Evolutionary conservation across 768 basidiomycete species (phyloP).

Genomic region (Glaciozyma martinii): DNA sequence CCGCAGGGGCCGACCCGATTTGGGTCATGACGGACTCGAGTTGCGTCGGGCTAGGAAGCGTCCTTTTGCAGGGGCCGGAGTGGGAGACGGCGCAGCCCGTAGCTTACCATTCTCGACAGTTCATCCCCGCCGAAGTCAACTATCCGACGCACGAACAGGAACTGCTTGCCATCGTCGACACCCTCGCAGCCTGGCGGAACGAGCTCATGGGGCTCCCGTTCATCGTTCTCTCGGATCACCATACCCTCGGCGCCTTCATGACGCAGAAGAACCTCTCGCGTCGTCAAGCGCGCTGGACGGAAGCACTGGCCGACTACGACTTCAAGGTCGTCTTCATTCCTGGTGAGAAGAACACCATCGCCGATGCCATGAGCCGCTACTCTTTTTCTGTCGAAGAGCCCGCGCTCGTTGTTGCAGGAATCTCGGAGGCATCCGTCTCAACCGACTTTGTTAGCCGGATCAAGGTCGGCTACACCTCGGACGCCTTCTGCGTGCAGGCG

Average conservation of each 20-base stretch:
- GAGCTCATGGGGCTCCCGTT: neutral
- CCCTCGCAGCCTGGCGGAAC: slow-evolving; percentile 6
- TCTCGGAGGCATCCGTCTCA: neutral
- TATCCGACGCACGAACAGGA: slow-evolving; percentile 19
- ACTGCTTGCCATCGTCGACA: slow-evolving; percentile 6
- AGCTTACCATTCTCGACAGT: slow-evolving; percentile 5
- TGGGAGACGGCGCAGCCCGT: slow-evolving; percentile 3
- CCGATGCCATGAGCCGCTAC: slow-evolving; percentile 7
- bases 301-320: slow-evolving; percentile 10
- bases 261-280: slow-evolving; percentile 9
- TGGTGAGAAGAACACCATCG: slow-evolving; percentile 1
- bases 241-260: slow-evolving; percentile 8
- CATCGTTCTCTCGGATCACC: slow-evolving; percentile 9
- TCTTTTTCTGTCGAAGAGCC: neutral
- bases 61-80: neutral
- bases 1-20: neutral
- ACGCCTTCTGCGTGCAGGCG: neutral
- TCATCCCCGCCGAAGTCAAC: slow-evolving; percentile 7
- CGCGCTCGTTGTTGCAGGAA: neutral
- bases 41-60: neutral
- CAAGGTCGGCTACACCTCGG: neutral
- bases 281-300: slow-evolving; percentile 16
- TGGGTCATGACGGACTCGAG: slow-evolving; percentile 15
- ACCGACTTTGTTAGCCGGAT: neutral
- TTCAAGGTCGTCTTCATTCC: slow-evolving; percentile 2